phyloP scores from a whole-genome alignment of 2,329 filamentous ascomycete species.

The Ampelomyces quisqualis region DNA sequence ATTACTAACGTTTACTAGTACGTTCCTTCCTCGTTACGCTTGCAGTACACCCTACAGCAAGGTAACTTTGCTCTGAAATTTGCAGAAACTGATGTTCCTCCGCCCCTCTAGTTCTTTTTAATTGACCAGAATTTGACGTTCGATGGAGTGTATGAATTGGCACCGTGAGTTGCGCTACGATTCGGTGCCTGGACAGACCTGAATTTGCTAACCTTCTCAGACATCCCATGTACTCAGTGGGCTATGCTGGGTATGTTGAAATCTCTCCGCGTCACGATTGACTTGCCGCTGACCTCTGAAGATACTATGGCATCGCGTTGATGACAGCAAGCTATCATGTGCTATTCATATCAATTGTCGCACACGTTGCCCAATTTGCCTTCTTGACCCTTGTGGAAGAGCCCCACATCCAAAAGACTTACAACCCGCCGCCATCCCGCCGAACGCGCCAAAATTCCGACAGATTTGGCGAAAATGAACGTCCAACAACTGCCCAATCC shows the following conservation, averaged over 20 bases:
- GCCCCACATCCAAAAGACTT: slow-evolving; percentile 96
- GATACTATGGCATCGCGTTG: slow-evolving; percentile 95
- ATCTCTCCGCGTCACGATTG: no score
- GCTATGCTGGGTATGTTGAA: slow-evolving; percentile 95
- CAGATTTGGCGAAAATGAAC: slow-evolving; percentile 44
- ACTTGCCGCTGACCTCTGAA: no score
- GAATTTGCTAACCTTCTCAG: slow-evolving; percentile 10
- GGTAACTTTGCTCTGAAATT: no score
- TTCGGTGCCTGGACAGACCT: not conserved
- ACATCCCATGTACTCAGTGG: slow-evolving; percentile 43
- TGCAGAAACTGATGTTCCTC: no score
- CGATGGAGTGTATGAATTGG: slow-evolving; percentile 98
- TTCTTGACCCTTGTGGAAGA: slow-evolving; percentile 93
- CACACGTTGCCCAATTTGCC: slow-evolving; percentile 89
- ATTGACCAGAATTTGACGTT: slow-evolving; percentile 98
- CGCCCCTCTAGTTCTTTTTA: no score
- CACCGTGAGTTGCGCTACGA: slow-evolving; percentile 54
- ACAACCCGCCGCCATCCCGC: slow-evolving; percentile 85
- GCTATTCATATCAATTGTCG: slow-evolving; percentile 92
- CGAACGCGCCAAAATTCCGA: slow-evolving; percentile 53
- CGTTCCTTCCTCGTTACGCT: no score
- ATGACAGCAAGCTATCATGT: slow-evolving; percentile 98
- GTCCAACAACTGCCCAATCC: slow-evolving; percentile 39
- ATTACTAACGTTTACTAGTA: no score
- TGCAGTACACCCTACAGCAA: no score